phyloP scores from a whole-genome alignment of 148 eudicot species.

The Silene uniflora region DNA sequence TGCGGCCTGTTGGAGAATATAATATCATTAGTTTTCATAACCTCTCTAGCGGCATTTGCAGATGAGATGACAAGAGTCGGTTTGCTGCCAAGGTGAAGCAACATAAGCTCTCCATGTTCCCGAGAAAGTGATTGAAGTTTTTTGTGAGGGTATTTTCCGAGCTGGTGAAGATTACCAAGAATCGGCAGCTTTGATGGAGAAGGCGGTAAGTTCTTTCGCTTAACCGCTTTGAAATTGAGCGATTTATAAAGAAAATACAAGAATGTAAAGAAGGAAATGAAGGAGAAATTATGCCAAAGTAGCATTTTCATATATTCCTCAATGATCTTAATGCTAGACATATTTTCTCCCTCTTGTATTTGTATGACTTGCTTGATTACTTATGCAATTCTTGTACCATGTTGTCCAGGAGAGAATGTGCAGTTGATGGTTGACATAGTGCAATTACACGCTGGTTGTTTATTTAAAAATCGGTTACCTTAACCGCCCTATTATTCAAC shows the following conservation, averaged over 20 bases:
- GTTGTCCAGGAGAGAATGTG: slow-evolving; percentile 20
- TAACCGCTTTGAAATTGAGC: slow-evolving; percentile 4
- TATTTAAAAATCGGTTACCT: slow-evolving; percentile 5
- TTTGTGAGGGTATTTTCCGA: slow-evolving; percentile 25
- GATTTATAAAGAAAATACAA: slow-evolving; percentile 22
- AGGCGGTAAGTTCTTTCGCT: slow-evolving; percentile 28
- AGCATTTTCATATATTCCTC: slow-evolving; percentile 12
- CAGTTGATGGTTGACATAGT: slow-evolving; percentile 22
- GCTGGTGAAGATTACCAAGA: slow-evolving; percentile 43
- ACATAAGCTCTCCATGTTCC: slow-evolving; percentile 35
- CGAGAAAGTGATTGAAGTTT: slow-evolving; percentile 29
- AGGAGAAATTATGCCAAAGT: slow-evolving; percentile 2
- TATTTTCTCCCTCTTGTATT: neutral
- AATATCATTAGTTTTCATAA: slow-evolving; percentile 48
- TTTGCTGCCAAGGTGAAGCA: slow-evolving; percentile 34
- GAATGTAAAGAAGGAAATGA: slow-evolving; percentile 14
- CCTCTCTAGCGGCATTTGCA: slow-evolving; percentile 43
- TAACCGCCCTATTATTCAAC: neutral
- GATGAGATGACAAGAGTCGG: slow-evolving; percentile 51
- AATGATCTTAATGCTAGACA: neutral
- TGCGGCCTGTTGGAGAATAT: slow-evolving; percentile 41
- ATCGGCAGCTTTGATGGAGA: slow-evolving; percentile 43
- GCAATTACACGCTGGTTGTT: neutral
- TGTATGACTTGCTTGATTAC: slow-evolving; percentile 12
- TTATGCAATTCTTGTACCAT: slow-evolving; percentile 7